Percentiles rank a stretch among this genome's conserved stretches.
Evolutionary conservation across 192 early-diverging fungal genomes (phyloP).

Genomic region (Gryganskiella cystojenkinii): DNA sequence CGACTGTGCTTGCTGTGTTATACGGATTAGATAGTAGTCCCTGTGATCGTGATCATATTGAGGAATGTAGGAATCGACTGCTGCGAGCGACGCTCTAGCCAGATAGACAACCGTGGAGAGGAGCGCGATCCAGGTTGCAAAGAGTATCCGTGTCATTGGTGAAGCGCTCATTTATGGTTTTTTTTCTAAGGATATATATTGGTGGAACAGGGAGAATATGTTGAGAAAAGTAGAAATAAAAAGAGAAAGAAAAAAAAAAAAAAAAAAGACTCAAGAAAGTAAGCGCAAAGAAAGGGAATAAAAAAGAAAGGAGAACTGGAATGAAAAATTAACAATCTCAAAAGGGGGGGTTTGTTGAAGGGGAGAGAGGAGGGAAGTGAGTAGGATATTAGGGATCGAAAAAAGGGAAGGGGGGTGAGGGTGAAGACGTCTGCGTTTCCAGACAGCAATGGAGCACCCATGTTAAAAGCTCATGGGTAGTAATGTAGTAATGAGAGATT

Average conservation of each 20-base stretch:
- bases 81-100: neutral
- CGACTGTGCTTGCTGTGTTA: slow-evolving; percentile 7
- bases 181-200: neutral
- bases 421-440: too few relatives aligned
- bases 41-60: slow-evolving; percentile 20
- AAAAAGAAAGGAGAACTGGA: too few relatives aligned
- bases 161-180: neutral
- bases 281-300: slow-evolving; percentile 3
- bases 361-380: too few relatives aligned
- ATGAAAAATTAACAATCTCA: neutral
- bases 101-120: neutral
- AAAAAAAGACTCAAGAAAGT: slow-evolving; percentile 6
- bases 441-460: too few relatives aligned
- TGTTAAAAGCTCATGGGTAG: too few relatives aligned
- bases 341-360: neutral
- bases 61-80: neutral
- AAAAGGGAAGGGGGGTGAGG: too few relatives aligned
- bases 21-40: slow-evolving; percentile 36
- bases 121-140: neutral
- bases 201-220: neutral
- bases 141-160: neutral
- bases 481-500: too few relatives aligned
- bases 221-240: neutral
- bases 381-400: too few relatives aligned
- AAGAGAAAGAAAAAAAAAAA: neutral